Percentiles rank a stretch among this genome's conserved stretches.
Conservation (phyloP, 805 yeast species). For the Naumovozyma baii region DNA sequence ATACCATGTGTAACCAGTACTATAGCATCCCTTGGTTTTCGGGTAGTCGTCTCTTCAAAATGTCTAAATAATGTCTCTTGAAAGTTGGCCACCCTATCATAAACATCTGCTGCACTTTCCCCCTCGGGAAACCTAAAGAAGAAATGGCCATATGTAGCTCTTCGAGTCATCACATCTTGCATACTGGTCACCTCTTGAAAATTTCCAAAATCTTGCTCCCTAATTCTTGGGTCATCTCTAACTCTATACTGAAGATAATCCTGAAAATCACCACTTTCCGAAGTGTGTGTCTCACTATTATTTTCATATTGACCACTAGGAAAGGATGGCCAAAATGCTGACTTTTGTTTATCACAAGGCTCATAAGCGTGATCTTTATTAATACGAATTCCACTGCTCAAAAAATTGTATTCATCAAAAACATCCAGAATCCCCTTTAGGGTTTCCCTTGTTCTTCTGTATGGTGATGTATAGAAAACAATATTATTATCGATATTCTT, state of each 20-base stretch:
- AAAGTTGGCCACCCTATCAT: constrained; percentile 82
- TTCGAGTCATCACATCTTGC: constrained; percentile 72
- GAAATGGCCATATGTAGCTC: constrained; percentile 81
- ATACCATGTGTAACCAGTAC: constrained; percentile 89
- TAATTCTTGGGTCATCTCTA: constrained; percentile 80
- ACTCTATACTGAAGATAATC: constrained; percentile 42
- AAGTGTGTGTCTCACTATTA: constrained; percentile 9
- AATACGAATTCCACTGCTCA: constrained; percentile 18
- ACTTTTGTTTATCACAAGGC: constrained; percentile 19
- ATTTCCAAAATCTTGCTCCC: constrained; percentile 94
- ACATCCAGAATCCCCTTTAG: constrained; percentile 59
- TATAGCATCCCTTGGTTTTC: constrained; percentile 65
- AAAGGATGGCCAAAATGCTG: constrained; percentile 24
- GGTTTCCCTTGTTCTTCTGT: constrained; percentile 75
- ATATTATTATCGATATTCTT: constrained; percentile 43
- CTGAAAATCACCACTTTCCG: constrained; percentile 3
- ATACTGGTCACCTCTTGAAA: constrained; percentile 72
- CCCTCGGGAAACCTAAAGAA: constrained; percentile 89
- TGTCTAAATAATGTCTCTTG: constrained; percentile 80
- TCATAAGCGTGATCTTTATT: constrained; percentile 13
- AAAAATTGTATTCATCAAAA: constrained; percentile 31
- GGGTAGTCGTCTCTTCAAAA: constrained; percentile 46
- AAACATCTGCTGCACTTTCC: constrained; percentile 93
- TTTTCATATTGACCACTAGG: constrained; percentile 26
- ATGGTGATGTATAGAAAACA: constrained; percentile 79